Evolutionary conservation across 2,329 filamentous ascomycete genomes (phyloP), one percentile per base, ranked within the genome.

Genomic region (Alternaria brassicae): DNA sequence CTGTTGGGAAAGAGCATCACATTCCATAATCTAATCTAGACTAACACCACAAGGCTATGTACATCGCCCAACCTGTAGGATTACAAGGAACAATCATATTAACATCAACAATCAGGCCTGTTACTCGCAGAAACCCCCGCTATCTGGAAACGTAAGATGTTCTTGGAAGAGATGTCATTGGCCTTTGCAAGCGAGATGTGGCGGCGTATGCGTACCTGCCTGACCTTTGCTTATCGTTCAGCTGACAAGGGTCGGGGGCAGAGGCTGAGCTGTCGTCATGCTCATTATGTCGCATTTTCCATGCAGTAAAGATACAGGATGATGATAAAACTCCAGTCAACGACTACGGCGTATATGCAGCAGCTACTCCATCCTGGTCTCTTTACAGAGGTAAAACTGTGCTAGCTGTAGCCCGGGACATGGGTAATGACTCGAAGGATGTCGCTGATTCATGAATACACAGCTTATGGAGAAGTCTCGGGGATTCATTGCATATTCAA

Each of bases 351-450:
- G 25, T 45, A 32, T 30, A 30, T 10, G 13, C 13, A 3, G 8
- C 17, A 3, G 0, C 0, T 0, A 2, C 41, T 28, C 25, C 15
- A 17, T 2, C 1, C 3, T 2, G 15, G 3, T 9, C 25, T 23
- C 1, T 3, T 0, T 0, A 2, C 1, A 3, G 1, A 0, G 6
- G 8, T 27, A 21, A 21, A 42, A n/a, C 6, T 2, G 25, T 44
- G 4, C 9, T 44, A 17, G 25, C 25, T 44, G n/a, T 44, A 9
- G 23, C 13, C 3, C 40, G 2, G 27, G 40, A 21, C 3, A 37
- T 19, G 34, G n/a, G 34, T 17, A 39, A 9, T n/a, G 21, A 23
- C 3, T 7, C 28, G 9, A 30, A 12, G 9, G 28, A 8, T 30
- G 3, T 30, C 28, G 25, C 10, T 30, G 28, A 8, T 4, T 30